Evolutionary conservation across 805 yeast species (phyloP).

Genomic region (Grigorovia humatica): DNA sequence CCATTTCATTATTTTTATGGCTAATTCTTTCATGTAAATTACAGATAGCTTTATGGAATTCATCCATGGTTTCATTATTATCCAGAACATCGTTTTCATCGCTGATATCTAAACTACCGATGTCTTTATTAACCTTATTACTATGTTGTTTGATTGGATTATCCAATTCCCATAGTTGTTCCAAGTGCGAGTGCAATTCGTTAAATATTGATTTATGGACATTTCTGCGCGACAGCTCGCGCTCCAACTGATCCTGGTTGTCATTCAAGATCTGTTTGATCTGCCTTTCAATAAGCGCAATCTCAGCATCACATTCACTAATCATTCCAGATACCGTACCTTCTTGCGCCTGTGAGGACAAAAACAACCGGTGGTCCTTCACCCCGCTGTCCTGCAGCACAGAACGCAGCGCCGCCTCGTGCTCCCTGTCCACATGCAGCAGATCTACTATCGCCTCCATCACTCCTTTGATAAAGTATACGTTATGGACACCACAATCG

Average conservation of each 20-base stretch:
- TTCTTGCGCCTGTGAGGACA: conserved; percentile 30
- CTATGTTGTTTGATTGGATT: conserved; percentile 9
- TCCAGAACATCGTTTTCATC: conserved; percentile 9
- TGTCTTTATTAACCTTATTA: conserved; percentile 1
- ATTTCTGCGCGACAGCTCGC: conserved; percentile 31
- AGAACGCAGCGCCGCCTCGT: conserved; percentile 23
- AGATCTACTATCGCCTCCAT: not conserved
- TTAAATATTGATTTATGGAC: conserved; percentile 8
- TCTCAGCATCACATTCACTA: conserved; percentile 58
- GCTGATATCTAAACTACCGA: conserved; percentile 8
- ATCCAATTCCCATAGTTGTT: conserved; percentile 25
- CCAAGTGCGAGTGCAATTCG: conserved; percentile 15
- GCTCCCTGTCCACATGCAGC: not conserved
- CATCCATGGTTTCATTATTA: conserved; percentile 16
- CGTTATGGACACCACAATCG: too few species aligned
- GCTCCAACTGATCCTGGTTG: conserved; percentile 32
- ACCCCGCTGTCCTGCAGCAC: conserved; percentile 38
- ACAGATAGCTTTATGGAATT: conserved; percentile 24
- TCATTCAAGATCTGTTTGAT: conserved; percentile 32
- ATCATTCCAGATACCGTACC: conserved; percentile 48
- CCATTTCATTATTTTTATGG: conserved; percentile 7
- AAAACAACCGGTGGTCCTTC: conserved; percentile 35
- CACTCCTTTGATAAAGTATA: too few species aligned
- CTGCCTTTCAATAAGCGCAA: conserved; percentile 37
- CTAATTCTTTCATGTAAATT: conserved; percentile 14